A percentile compares a stretch with the other conserved stretches of the same genome.
These are phyloP conservation scores for Meira miltonrushii DNA, from an alignment of 1,284 basidiomycete species.

Conservation along the genomic window DNA sequence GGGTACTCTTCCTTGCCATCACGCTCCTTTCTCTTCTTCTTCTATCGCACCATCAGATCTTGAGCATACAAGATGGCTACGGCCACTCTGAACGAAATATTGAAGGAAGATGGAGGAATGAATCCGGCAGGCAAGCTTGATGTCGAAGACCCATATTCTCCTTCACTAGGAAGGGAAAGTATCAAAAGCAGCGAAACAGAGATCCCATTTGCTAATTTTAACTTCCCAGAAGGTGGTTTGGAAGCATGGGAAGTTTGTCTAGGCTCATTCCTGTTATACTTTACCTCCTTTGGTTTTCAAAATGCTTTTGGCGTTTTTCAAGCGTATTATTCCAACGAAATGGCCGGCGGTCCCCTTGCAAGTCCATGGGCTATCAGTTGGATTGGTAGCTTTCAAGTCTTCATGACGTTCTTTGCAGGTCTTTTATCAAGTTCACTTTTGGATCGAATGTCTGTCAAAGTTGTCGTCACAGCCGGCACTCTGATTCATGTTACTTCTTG, in stretches of 20 bases:
- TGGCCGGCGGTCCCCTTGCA: neutral
- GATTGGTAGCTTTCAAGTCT: slow-evolving; percentile 25
- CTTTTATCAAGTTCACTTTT: slow-evolving; percentile 14
- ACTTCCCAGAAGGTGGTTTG: slow-evolving; percentile 9
- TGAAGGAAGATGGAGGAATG: no score
- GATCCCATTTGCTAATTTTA: neutral
- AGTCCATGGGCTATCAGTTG: neutral
- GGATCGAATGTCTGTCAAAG: neutral
- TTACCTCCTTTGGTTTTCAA: slow-evolving; percentile 14
- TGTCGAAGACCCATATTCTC: no score
- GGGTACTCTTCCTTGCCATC: no score
- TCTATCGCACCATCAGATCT: no score
- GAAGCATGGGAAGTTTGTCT: slow-evolving; percentile 3
- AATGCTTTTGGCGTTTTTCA: slow-evolving; percentile 22
- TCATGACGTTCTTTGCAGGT: slow-evolving; percentile 21
- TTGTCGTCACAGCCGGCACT: neutral
- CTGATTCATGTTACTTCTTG: slow-evolving; percentile 16
- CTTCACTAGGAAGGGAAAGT: no score
- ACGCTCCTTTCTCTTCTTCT: no score
- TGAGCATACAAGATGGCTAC: no score
- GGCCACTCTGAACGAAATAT: no score
- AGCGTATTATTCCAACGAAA: neutral
- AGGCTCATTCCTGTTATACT: neutral
- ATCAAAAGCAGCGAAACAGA: neutral
- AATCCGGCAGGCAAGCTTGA: no score